phyloP scores from a whole-genome alignment of 139 green algal genomes.

The Micromonas commoda region DNA sequence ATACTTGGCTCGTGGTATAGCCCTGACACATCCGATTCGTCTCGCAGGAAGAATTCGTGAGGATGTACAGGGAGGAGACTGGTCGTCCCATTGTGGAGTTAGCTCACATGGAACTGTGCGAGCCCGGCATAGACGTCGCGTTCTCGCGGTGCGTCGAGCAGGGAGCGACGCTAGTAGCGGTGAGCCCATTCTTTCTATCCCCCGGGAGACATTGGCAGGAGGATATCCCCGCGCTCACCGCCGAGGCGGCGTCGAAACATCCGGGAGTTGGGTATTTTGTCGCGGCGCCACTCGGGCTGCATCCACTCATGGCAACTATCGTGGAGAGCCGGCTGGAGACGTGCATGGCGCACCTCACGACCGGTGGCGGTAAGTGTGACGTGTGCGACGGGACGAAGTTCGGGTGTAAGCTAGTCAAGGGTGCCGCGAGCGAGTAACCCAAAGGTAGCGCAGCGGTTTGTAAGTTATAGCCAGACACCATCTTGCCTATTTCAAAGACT shows the following conservation, averaged over 20 bases:
- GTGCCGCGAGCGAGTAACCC: background rate
- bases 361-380: background rate
- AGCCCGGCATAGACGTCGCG: conserved; percentile 42
- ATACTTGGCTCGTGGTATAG: background rate
- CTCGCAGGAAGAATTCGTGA: conserved; percentile 2
- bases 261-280: conserved; percentile 40
- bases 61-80: conserved; percentile 20
- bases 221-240: conserved; percentile 41
- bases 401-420: background rate
- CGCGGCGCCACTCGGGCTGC: conserved; percentile 42
- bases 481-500: background rate
- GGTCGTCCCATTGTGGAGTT: conserved; percentile 40
- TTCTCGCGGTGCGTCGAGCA: conserved; percentile 38
- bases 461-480: no score
- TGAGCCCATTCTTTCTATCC: conserved; percentile 49
- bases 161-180: conserved; percentile 39
- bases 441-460: no score
- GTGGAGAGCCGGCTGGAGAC: conserved; percentile 33
- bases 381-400: conserved; percentile 7
- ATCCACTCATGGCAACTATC: conserved; percentile 38
- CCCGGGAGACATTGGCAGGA: conserved; percentile 45
- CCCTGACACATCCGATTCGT: background rate
- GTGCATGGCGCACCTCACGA: background rate
- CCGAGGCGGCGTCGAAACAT: conserved; percentile 36
- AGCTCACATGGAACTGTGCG: conserved; percentile 46